phyloP scores from a whole-genome alignment of 2,329 filamentous ascomycete species.

The Cyclaneusma minus region DNA sequence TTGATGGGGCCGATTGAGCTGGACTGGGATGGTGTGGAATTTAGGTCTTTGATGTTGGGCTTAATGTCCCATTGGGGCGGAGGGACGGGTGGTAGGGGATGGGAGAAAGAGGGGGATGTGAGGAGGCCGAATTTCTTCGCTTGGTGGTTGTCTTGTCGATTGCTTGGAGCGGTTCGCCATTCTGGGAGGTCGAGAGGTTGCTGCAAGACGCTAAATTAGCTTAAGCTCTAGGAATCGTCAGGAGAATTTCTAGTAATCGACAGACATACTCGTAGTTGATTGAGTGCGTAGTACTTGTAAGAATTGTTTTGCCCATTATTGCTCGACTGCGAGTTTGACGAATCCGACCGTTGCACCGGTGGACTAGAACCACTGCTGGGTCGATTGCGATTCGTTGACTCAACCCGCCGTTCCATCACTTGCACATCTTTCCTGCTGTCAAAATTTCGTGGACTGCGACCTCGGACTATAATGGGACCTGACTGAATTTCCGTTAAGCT shows the following conservation, averaged over 20 bases:
- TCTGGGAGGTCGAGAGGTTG: slow-evolving; percentile 15
- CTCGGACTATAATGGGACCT: slow-evolving; percentile 87
- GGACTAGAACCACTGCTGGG: slow-evolving; percentile 14
- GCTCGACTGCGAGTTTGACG: slow-evolving; percentile 9
- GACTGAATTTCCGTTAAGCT: slow-evolving; percentile 76
- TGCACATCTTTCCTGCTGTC: slow-evolving; percentile 79
- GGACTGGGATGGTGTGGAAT: slow-evolving; percentile 11
- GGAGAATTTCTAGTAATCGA: not conserved
- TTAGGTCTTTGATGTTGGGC: slow-evolving; percentile 10
- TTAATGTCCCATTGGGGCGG: slow-evolving; percentile 18
- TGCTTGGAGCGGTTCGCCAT: slow-evolving; percentile 7
- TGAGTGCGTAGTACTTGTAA: slow-evolving; percentile 14
- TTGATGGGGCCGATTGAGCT: slow-evolving; percentile 25
- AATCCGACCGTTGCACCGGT: slow-evolving; percentile 5
- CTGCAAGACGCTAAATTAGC: slow-evolving; percentile 5
- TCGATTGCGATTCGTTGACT: slow-evolving; percentile 11
- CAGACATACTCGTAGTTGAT: slow-evolving; percentile 13
- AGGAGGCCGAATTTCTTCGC: slow-evolving; percentile 1
- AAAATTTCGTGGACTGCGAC: slow-evolving; percentile 85
- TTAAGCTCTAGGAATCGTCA: not conserved
- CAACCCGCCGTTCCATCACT: slow-evolving; percentile 25
- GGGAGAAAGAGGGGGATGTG: slow-evolving; percentile 4
- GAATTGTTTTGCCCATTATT: slow-evolving; percentile 13
- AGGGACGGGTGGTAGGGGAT: slow-evolving; percentile 13
- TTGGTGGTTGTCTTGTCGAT: slow-evolving; percentile 1